Percentiles rank a stretch among this genome's conserved stretches.
Conservation (phyloP, 148 eudicot species). For the Talinum fruticosum region DNA sequence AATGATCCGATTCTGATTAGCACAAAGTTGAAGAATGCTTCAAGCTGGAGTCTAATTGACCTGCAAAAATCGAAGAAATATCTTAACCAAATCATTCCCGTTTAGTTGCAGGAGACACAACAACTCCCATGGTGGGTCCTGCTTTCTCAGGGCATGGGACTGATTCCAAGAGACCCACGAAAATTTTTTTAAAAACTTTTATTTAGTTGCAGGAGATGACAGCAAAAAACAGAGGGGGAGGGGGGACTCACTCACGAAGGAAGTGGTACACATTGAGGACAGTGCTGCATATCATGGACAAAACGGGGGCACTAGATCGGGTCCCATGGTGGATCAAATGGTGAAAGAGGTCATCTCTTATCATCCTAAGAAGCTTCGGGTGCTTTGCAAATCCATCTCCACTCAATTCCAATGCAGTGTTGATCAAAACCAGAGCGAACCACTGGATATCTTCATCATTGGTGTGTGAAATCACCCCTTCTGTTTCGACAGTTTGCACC, state of each 20-base stretch:
- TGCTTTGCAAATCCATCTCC: conserved; percentile 78
- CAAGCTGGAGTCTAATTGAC: conserved; percentile 82
- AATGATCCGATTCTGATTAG: conserved; percentile 45
- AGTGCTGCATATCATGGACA: conserved; percentile 93
- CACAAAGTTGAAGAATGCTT: conserved; percentile 81
- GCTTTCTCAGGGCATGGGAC: no score
- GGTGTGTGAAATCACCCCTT: conserved; percentile 44
- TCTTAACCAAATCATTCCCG: no score
- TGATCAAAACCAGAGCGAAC: conserved; percentile 67
- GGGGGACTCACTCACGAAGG: conserved; percentile 55
- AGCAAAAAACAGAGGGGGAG: not conserved
- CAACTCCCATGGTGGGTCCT: no score
- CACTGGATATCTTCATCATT: conserved; percentile 80
- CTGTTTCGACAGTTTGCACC: conserved; percentile 51
- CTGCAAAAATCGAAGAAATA: conserved; percentile 32
- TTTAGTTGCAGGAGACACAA: not conserved
- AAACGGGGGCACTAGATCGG: conserved; percentile 58
- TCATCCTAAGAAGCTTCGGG: conserved; percentile 78
- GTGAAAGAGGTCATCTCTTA: conserved; percentile 82
- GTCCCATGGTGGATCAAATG: conserved; percentile 82
- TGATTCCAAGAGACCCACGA: no score
- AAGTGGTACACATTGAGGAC: conserved; percentile 71
- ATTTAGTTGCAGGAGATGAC: not conserved
- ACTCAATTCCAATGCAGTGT: conserved; percentile 71
- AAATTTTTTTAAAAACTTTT: no score